These are phyloP conservation scores for Tranzscheliella williamsii DNA, from an alignment of 1,284 basidiomycete species.

Conservation along the genomic window DNA sequence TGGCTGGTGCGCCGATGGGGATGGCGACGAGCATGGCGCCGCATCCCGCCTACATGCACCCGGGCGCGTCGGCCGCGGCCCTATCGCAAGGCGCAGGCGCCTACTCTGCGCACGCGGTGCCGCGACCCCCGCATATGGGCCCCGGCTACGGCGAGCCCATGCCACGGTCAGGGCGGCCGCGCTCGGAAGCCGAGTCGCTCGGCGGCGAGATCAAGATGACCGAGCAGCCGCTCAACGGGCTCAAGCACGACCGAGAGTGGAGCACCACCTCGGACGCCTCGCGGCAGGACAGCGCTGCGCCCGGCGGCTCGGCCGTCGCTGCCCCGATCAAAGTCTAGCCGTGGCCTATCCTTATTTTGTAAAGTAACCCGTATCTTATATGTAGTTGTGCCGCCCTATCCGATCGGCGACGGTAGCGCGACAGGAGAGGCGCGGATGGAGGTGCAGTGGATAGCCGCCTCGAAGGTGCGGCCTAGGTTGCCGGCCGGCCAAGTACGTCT, in stretches of 20 bases:
- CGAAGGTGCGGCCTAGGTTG: no score
- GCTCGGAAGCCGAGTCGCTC: conserved; percentile 16
- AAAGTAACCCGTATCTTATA: no score
- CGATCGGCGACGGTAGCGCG: no score
- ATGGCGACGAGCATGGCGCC: conserved; percentile 28
- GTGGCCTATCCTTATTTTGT: neutral
- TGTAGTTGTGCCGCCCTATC: no score
- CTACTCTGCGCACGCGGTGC: conserved; percentile 17
- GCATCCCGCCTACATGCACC: conserved; percentile 41
- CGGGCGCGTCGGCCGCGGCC: conserved; percentile 12
- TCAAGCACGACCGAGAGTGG: conserved; percentile 29
- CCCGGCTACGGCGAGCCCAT: conserved; percentile 3
- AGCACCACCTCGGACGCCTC: conserved; percentile 7
- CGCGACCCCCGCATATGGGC: conserved; percentile 7
- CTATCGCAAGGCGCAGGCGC: conserved; percentile 16
- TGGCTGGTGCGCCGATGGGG: conserved; percentile 16
- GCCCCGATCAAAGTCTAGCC: conserved; percentile 10
- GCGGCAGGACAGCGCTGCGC: neutral
- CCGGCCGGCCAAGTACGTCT: no score
- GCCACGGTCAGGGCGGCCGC: conserved; percentile 7
- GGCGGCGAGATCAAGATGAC: neutral
- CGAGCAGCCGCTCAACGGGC: neutral
- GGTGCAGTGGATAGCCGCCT: no score
- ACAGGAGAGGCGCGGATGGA: no score
- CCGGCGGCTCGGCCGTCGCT: neutral